Conservation (phyloP, 2,329 filamentous ascomycete genomes). For the Davidsoniella eucalypti region DNA sequence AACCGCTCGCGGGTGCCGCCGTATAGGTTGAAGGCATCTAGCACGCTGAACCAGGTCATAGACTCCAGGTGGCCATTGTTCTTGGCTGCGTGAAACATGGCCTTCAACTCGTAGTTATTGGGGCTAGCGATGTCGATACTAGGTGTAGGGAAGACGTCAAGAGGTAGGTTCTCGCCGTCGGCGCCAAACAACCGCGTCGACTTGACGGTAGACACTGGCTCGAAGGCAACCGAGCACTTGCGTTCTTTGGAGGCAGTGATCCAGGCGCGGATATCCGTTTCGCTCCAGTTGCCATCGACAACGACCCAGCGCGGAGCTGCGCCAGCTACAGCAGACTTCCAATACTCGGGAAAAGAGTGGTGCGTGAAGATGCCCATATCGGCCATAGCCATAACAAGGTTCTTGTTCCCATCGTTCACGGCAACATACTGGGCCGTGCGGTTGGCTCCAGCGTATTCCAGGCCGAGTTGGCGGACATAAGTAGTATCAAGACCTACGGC, state of each 20-base stretch:
- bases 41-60: constrained; percentile 58
- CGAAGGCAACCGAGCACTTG: constrained; percentile 53
- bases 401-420: constrained; percentile 68
- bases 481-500: constrained; percentile 46
- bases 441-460: constrained; percentile 31
- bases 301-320: constrained; percentile 59
- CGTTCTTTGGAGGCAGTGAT: constrained; percentile 41
- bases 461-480: constrained; percentile 42
- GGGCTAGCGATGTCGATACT: constrained; percentile 64
- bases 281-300: constrained; percentile 74
- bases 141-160: constrained; percentile 41
- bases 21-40: constrained; percentile 64
- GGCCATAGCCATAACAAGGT: constrained; percentile 82
- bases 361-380: constrained; percentile 77
- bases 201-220: constrained; percentile 78
- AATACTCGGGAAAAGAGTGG: constrained; percentile 35
- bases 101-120: constrained; percentile 63
- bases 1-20: constrained; percentile 58
- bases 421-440: constrained; percentile 85
- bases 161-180: constrained; percentile 21
- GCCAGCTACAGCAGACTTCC: constrained; percentile 40
- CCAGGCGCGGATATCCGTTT: constrained; percentile 50
- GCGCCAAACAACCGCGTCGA: constrained; percentile 48
- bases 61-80: constrained; percentile 51
- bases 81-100: constrained; percentile 60